phyloP scores from a whole-genome alignment of 805 yeast species.

The Yarrowia sp. region DNA sequence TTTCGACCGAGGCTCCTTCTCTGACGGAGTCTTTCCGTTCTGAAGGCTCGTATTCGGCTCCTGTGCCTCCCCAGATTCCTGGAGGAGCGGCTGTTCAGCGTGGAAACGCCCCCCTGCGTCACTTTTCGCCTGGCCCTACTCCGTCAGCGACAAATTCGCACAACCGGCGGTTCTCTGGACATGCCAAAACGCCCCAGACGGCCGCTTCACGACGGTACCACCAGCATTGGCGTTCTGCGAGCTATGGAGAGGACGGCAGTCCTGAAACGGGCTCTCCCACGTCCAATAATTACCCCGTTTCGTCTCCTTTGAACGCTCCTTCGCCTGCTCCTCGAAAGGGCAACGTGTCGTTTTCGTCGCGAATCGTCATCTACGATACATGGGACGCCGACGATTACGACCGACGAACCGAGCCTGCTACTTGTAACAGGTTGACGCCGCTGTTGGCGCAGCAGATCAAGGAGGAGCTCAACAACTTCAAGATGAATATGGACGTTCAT shows the following conservation, averaged over 20 bases:
- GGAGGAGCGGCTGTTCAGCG: background rate
- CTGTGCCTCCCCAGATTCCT: constrained; percentile 23
- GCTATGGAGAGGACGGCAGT: constrained; percentile 6
- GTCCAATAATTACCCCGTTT: background rate
- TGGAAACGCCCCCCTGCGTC: constrained; percentile 9
- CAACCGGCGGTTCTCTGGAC: constrained; percentile 20
- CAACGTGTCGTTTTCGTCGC: constrained; percentile 66
- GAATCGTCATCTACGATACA: constrained; percentile 81
- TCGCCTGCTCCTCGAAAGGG: background rate
- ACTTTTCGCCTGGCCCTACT: constrained; percentile 26
- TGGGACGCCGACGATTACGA: constrained; percentile 82
- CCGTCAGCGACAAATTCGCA: constrained; percentile 14
- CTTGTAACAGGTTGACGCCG: constrained; percentile 90
- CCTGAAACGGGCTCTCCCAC: background rate
- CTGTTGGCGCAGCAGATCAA: constrained; percentile 79
- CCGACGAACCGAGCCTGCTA: constrained; percentile 87
- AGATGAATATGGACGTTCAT: constrained; percentile 80
- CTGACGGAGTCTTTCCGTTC: constrained; percentile 7
- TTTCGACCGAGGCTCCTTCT: constrained; percentile 11
- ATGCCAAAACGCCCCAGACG: background rate
- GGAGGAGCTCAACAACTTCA: constrained; percentile 77
- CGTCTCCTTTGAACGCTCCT: background rate
- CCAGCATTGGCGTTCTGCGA: constrained; percentile 18
- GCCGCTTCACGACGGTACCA: constrained; percentile 13
- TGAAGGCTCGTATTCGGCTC: constrained; percentile 19